Base-by-base conservation (phyloP, 306 rosid species). In the Rosa multiflora region DNA sequence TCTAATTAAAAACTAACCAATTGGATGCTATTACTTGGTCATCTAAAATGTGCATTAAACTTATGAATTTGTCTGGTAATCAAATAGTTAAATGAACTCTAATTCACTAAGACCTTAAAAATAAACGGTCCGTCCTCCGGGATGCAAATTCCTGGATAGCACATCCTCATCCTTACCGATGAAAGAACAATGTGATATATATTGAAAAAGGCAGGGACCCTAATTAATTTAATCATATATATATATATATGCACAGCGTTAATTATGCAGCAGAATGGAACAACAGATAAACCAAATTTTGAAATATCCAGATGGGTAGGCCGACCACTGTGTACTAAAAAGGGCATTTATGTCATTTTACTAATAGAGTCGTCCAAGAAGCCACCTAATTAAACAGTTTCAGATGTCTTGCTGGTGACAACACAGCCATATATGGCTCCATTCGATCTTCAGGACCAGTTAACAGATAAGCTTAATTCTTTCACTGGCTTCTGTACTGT, bases 261-360 rank as follows among this genome's bases (percentile, higher is more conserved):
- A 37, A 3, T 49, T 67, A 70, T 77, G 67, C 74, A 75, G 46
- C 75, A 70, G 18, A 9, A 39, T 43, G n/a, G 74, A 47, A 82
- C 83, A 69, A 88, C 1, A 70, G 77, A 85, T 74, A 77, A 80
- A 79, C 77, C 87, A 88, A 84, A 88, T 51, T 20, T 15, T 10
- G 73, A 73, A 12, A 75, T 48, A 61, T 48, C 20, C 21, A 29
- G n/a, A 43, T 0, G n/a, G 21, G n/a, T 67, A 0, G 15, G 72
- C n/a, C 49, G 29, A 40, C 48, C 32, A 68, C 44, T 1, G 8
- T 20, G 4, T 68, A n/a, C n/a, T n/a, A 66, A 5, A n/a, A 66
- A 39, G 42, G 70, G 73, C 35, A 77, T 74, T 12, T 14, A 62
- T 71, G 85, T 70, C 53, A 76, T 35, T 78, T 79, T 73, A 20